phyloP scores from a whole-genome alignment of 192 early-diverging fungal genomes.

The Chytriomyces sp. region DNA sequence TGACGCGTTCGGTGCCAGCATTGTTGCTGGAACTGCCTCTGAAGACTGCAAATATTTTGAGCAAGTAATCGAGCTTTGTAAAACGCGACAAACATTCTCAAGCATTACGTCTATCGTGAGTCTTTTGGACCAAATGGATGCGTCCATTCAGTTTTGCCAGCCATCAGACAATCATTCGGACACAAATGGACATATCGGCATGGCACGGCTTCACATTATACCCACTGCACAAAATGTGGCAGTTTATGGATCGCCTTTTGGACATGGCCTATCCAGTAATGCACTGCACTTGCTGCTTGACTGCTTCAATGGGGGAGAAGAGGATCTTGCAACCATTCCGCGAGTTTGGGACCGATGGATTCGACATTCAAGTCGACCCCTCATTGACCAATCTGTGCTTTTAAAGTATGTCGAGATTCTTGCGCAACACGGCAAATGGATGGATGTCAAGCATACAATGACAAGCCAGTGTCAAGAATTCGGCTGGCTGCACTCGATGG shows the following conservation, averaged over 20 bases:
- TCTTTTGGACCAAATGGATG: constrained; percentile 2
- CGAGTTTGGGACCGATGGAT: constrained; percentile 11
- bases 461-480: constrained; percentile 2
- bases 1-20: constrained; percentile 20
- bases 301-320: constrained; percentile 3
- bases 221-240: neutral
- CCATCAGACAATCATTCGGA: neutral
- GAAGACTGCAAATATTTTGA: constrained; percentile 4
- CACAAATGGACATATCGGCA: neutral
- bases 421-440: constrained; percentile 3
- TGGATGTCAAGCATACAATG: neutral
- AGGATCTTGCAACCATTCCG: neutral
- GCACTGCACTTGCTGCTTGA: constrained; percentile 8
- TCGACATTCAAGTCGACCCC: neutral
- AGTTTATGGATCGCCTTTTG: neutral
- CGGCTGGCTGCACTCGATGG: constrained; percentile 5
- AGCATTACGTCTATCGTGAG: neutral
- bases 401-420: constrained; percentile 14
- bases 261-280: neutral
- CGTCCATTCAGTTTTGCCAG: constrained; percentile 2
- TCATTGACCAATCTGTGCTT: constrained; percentile 3
- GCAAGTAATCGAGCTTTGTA: constrained; percentile 5
- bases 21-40: constrained; percentile 10
- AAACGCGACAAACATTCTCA: neutral
- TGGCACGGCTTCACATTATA: neutral